These are phyloP conservation scores for Penicillium sp. DNA, from an alignment of 2,329 filamentous ascomycete species.

Conservation along the genomic window DNA sequence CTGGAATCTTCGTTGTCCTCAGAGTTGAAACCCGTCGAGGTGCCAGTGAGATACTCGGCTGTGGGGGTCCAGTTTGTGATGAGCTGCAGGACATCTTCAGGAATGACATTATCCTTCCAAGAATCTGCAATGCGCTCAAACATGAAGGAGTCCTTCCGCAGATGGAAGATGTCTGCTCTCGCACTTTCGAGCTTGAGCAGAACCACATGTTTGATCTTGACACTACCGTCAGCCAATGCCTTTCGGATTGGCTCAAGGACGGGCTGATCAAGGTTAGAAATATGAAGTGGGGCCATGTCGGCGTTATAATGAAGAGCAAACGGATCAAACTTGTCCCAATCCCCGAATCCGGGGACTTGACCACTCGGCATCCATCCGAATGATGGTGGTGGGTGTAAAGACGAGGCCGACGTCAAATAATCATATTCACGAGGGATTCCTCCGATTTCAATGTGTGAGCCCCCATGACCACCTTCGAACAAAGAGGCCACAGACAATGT, in stretches of 20 bases:
- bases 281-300: constrained; percentile 23
- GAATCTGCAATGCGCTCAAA: constrained; percentile 45
- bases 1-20: constrained; percentile 26
- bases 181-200: constrained; percentile 56
- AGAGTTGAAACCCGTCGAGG: constrained; percentile 35
- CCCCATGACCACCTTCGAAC: constrained; percentile 20
- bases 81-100: constrained; percentile 35
- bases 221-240: constrained; percentile 22
- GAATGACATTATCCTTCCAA: constrained; percentile 44
- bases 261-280: constrained; percentile 23
- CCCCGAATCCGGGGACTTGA: constrained; percentile 34
- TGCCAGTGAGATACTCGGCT: constrained; percentile 39
- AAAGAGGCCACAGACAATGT: constrained; percentile 29
- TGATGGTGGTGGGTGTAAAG: constrained; percentile 15
- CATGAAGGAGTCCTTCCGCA: constrained; percentile 49
- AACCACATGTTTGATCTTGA: constrained; percentile 53
- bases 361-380: constrained; percentile 37
- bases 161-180: constrained; percentile 54
- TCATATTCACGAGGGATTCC: constrained; percentile 18
- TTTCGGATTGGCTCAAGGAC: constrained; percentile 22
- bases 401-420: constrained; percentile 25
- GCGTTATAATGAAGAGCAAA: constrained; percentile 18
- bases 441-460: constrained; percentile 12
- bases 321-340: constrained; percentile 26
- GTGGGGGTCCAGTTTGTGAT: constrained; percentile 40